Base-by-base conservation (phyloP, 2,329 filamentous ascomycete species). In the Botryotinia calthae region DNA sequence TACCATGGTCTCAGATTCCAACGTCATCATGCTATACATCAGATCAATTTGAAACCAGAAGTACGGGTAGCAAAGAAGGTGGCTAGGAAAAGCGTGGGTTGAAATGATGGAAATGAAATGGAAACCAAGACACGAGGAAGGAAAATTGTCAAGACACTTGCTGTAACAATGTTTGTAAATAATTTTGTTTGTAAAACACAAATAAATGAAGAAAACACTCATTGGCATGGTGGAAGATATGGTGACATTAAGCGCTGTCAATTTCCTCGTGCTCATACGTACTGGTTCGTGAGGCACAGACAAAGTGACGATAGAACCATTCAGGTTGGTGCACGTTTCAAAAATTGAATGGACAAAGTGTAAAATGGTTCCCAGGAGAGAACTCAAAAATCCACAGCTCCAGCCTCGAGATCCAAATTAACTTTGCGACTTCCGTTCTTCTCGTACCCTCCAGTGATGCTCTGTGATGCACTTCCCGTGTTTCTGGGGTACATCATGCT, bases 401-500 rank as follows among this genome's bases (percentile, higher is more conserved):
- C 25, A 37, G 25, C 44, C n/a, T 51, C 31, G 12, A n/a, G 2
- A n/a, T 12, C 6, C 25, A 48, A 48, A 37, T 48, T n/a, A 34
- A 48, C 28, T 37, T 48, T 25, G 22, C 18, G 28, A 34, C 20
- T 20, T 51, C 5, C 12, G 3, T 48, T n/a, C 28, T n/a, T 10
- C 44, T 48, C 44, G 63, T 34, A 9, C 63, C 28, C 22, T 40
- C 37, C 63, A 34, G 44, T 20, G 22, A 46, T 4, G 12, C 46
- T 64, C 16, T 64, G 28, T 48, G 18, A 37, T 28, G 31, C 37
- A 54, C 6, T 40, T 51, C 22, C 46, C 22, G 44, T 40, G 14
- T 54, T 37, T 28, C 64, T 56, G 64, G 64, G 64, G 64, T 67
- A 67, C 64, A 67, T 67, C 14, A 67, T 67, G 48, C 64, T 67